Evolutionary conservation across 441 rosid species (phyloP).

Genomic region (Erysimum cheiri): DNA sequence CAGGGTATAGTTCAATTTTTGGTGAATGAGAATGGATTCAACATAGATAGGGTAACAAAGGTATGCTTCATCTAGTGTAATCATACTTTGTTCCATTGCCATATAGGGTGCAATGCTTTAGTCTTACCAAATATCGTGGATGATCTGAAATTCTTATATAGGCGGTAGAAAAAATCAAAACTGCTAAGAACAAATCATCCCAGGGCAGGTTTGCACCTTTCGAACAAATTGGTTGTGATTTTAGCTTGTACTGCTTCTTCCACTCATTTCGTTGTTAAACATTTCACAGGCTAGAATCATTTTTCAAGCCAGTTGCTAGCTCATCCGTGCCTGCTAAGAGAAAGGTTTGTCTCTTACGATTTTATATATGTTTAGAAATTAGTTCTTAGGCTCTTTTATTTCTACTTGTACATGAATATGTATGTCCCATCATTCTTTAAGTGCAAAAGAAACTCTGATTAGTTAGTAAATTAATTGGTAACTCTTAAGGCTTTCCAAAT

Average conservation of each 20-base stretch:
- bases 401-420: slow-evolving; percentile 14
- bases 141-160: slow-evolving; percentile 43
- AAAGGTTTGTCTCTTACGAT: slow-evolving; percentile 62
- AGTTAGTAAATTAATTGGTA: slow-evolving; percentile 5
- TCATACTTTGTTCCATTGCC: slow-evolving; percentile 26
- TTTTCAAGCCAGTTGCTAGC: slow-evolving; percentile 80
- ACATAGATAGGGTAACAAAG: slow-evolving; percentile 84
- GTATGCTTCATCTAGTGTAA: slow-evolving; percentile 46
- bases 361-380: neutral
- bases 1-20: slow-evolving; percentile 76
- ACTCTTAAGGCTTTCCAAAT: slow-evolving; percentile 3
- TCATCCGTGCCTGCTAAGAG: slow-evolving; percentile 70
- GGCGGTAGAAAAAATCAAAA: slow-evolving; percentile 94
- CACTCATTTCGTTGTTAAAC: slow-evolving; percentile 18
- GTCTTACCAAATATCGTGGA: neutral
- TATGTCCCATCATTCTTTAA: neutral
- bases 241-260: slow-evolving; percentile 14
- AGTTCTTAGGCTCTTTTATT: slow-evolving; percentile 21
- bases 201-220: slow-evolving; percentile 82
- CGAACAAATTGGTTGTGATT: slow-evolving; percentile 19
- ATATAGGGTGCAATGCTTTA: slow-evolving; percentile 11
- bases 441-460: slow-evolving; percentile 1
- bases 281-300: slow-evolving; percentile 78
- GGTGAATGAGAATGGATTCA: slow-evolving; percentile 91
- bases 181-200: slow-evolving; percentile 90